phyloP scores from a whole-genome alignment of 371 early-diverging fungal species.

The Aphelidium insulamus region DNA sequence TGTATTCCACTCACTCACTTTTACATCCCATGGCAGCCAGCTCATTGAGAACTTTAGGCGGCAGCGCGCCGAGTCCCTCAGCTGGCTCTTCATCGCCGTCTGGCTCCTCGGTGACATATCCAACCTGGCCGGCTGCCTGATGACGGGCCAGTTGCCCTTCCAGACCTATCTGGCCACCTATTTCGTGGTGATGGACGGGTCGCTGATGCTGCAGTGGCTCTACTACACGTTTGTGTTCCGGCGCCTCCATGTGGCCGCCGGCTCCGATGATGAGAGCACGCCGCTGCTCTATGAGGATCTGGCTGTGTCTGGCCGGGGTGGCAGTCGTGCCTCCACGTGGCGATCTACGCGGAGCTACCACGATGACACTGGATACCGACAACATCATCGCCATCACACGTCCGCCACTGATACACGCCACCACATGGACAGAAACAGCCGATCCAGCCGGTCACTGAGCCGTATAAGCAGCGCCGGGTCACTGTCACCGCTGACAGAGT shows the following conservation, averaged over 20 bases:
- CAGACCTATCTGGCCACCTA: conserved; percentile 12
- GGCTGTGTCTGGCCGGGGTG: too few species aligned
- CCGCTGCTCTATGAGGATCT: too few species aligned
- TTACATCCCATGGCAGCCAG: neutral
- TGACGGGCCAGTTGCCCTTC: conserved; percentile 13
- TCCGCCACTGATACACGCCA: too few species aligned
- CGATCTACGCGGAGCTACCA: too few species aligned
- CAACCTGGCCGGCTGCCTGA: conserved; percentile 9
- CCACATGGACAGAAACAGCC: too few species aligned
- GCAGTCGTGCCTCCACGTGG: too few species aligned
- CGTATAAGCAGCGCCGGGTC: too few species aligned
- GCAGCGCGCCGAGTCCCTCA: conserved; percentile 3
- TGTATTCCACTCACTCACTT: neutral
- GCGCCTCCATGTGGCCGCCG: too few species aligned
- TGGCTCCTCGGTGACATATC: conserved; percentile 14
- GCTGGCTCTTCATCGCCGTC: conserved; percentile 5
- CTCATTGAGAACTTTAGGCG: conserved; percentile 5
- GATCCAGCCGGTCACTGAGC: too few species aligned
- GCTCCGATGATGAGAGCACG: too few species aligned
- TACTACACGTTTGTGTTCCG: conserved; percentile 2
- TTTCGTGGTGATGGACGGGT: conserved; percentile 7
- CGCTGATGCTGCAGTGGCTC: conserved; percentile 6
- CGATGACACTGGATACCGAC: neutral
- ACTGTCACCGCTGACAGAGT: too few species aligned
- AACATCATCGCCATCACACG: neutral